Evolutionary conservation across 352 stramenopile species (phyloP).

Genomic region (Achlya hypogyna): DNA sequence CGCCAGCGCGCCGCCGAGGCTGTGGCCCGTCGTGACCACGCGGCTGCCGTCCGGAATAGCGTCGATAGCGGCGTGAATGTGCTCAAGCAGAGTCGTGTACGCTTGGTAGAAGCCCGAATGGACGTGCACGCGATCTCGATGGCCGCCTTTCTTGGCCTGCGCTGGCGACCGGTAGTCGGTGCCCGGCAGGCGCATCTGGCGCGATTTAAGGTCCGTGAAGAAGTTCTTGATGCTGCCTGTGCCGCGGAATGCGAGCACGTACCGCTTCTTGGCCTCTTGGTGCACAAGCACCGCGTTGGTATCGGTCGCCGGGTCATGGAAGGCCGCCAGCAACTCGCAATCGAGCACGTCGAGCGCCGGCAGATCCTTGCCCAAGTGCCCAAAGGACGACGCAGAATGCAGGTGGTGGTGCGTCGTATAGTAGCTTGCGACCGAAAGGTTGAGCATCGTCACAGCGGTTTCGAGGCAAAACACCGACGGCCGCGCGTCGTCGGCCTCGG

Average conservation of each 20-base stretch:
- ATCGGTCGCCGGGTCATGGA: conserved; percentile 11
- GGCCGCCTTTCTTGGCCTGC: background rate
- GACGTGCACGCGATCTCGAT: conserved; percentile 5
- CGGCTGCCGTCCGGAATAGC: background rate
- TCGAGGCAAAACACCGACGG: background rate
- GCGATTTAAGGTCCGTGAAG: conserved; percentile 14
- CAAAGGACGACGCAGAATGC: conserved; percentile 6
- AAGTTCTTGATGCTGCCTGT: conserved; percentile 18
- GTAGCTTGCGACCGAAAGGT: conserved; percentile 10
- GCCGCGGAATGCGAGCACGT: conserved; percentile 17
- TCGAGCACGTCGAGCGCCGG: background rate
- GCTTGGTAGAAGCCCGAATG: conserved; percentile 10
- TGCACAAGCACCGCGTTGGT: conserved; percentile 9
- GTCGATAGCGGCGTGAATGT: background rate
- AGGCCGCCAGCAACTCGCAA: background rate
- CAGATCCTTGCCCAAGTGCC: conserved; percentile 10
- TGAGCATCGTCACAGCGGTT: conserved; percentile 17
- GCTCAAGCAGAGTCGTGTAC: conserved; percentile 1
- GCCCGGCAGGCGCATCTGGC: conserved; percentile 2
- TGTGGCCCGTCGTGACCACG: conserved; percentile 9
- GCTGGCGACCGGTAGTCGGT: background rate
- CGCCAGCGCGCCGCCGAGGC: conserved; percentile 10
- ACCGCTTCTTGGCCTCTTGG: background rate
- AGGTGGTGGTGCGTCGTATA: background rate
- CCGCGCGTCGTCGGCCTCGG: background rate